These are phyloP conservation scores for sweet orange (Citrus sinensis) DNA, from an alignment of 345 rosid genomes.

Conservation along the genomic window DNA sequence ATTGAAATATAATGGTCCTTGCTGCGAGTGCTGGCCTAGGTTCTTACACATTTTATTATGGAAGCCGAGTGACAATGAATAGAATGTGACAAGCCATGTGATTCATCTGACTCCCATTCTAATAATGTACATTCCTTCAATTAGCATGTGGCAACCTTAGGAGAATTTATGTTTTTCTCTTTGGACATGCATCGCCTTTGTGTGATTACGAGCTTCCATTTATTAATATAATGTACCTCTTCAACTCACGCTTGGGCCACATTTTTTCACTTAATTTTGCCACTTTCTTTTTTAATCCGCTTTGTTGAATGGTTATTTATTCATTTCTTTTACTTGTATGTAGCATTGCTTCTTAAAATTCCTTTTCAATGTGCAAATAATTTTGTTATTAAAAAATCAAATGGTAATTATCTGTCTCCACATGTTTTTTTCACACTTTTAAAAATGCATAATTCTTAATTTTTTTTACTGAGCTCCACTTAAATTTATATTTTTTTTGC, in stretches of 20 bases:
- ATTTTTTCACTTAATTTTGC: background rate
- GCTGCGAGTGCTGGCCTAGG: background rate
- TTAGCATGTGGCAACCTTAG: background rate
- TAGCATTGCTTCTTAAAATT: too few species aligned
- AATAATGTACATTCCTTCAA: background rate
- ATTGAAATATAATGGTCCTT: background rate
- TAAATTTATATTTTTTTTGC: too few species aligned
- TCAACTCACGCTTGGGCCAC: background rate
- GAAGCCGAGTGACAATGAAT: background rate
- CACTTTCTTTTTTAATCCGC: too few species aligned
- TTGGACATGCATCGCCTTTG: background rate
- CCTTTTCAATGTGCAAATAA: too few species aligned
- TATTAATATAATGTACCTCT: background rate
- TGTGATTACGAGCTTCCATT: background rate
- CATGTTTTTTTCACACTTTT: too few species aligned
- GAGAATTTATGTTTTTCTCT: background rate
- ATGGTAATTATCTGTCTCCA: too few species aligned
- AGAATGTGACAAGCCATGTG: slow-evolving; percentile 25
- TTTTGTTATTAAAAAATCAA: too few species aligned
- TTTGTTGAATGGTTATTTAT: background rate
- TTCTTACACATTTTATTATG: background rate
- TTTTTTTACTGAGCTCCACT: too few species aligned
- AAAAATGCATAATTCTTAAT: too few species aligned
- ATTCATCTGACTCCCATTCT: slow-evolving; percentile 17
- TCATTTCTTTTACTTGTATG: too few species aligned